phyloP scores from a whole-genome alignment of 805 yeast genomes.

The Candida coleopterorum region DNA sequence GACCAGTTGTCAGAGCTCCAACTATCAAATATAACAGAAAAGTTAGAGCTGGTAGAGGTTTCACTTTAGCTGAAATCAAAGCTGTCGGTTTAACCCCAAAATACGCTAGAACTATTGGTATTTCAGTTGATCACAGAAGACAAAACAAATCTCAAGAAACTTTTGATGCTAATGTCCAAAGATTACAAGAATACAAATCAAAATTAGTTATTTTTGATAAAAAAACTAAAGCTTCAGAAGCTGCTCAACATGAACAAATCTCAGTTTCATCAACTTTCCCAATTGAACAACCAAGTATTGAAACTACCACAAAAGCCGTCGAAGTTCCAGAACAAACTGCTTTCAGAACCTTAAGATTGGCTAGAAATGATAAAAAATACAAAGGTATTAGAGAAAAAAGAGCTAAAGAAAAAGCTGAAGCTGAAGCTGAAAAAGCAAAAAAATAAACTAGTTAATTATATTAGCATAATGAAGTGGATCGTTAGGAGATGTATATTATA shows the following conservation, averaged over 20 bases:
- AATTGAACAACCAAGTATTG: slow-evolving; percentile 72
- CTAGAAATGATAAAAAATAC: slow-evolving; percentile 91
- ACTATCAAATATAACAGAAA: slow-evolving; percentile 99
- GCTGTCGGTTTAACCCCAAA: slow-evolving; percentile 89
- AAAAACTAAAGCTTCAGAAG: slow-evolving; percentile 71
- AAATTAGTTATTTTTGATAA: slow-evolving; percentile 95
- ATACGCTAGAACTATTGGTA: slow-evolving; percentile 98
- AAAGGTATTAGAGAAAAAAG: slow-evolving; percentile 97
- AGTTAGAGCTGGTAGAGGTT: slow-evolving; percentile 99
- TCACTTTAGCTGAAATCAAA: slow-evolving; percentile 95
- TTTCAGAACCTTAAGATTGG: slow-evolving; percentile 91
- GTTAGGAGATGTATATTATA: slow-evolving; percentile 8
- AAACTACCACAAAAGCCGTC: slow-evolving; percentile 85
- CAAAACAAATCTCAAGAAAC: slow-evolving; percentile 96
- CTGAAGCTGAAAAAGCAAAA: slow-evolving; percentile 97
- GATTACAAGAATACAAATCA: slow-evolving; percentile 94
- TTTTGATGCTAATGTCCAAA: slow-evolving; percentile 89
- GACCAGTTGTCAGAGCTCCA: slow-evolving; percentile 99
- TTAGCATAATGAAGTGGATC: slow-evolving; percentile 5
- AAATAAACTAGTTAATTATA: slow-evolving; percentile 49
- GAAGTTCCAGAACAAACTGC: slow-evolving; percentile 68
- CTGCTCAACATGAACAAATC: slow-evolving; percentile 63
- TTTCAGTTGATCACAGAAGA: slow-evolving; percentile 99
- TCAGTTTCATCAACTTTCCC: slow-evolving; percentile 84
- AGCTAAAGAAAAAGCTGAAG: slow-evolving; percentile 95